Evolutionary conservation across 257 asterid genomes (phyloP), one percentile per base, ranked within the genome.

Genomic region (Solanum paucissectum): DNA sequence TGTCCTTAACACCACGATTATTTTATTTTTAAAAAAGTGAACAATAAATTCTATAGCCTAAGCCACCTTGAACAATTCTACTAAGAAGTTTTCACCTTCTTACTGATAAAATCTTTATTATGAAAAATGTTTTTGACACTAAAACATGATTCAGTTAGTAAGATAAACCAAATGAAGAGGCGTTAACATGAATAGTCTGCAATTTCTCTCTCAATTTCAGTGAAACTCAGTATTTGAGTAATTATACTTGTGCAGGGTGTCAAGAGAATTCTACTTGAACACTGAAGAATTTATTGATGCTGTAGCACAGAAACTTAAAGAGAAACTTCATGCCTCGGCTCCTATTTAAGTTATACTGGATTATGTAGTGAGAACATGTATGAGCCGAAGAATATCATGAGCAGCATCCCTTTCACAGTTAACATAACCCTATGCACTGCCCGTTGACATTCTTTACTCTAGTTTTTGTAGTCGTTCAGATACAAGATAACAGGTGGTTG

Each of bases 261-360:
- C 98, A 23, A 93, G 98, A 88, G 98, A 96, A 86, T 89, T 58
- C 42, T 96, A 96, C 91, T 88, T 96, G 92, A 94, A 90, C 91
- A 95, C 99, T 0, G 96, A 92, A 88, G 98, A 96, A 83, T 95
- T 96, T 75, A 92, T 96, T 12, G 96, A 93, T 84, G 96, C 95
- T 9, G 99, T 96, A 20, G 98, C 93, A 11, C 93, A 90, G 72
- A 92, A 93, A 87, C 98, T 96, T 23, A 88, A 88, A 86, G 87
- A 91, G 42, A 95, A 92, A 89, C 92, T 96, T 52, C 88, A 5
- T 16, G 81, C 90, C 66, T 87, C 91, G 9, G 84, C 88, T n/a
- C 83, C 58, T 83, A 94, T 62, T 86, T 94, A 89, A 88, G 23
- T 40, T 40, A 12, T 12, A 3, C 20, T n/a, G 21, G 83, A 40